Base-by-base conservation (phyloP, 169 alveolate genomes). In the Plasmodium inui region DNA sequence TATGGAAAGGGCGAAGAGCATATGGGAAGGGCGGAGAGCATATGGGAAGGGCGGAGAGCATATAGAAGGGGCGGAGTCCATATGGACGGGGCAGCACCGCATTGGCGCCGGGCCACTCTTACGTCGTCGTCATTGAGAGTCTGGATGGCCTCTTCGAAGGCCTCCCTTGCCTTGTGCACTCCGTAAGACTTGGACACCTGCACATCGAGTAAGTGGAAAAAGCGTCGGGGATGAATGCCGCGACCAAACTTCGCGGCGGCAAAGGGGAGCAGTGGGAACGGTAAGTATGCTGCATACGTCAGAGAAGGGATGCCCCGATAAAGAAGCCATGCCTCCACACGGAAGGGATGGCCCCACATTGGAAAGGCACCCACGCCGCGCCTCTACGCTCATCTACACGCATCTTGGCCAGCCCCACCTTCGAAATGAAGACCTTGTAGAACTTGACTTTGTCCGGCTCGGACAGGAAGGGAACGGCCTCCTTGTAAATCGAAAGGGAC, bases 401-500 rank as follows among this genome's bases (percentile, higher is more conserved):
- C n/a, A n/a, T n/a, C n/a, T n/a, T n/a, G n/a, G n/a, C n/a, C n/a
- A n/a, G 74, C 37, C 30, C 0, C 14, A 88, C 94, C 90, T 88
- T 88, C 73, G 90, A 88, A 41, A 88, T 88, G 41, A 79, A 88
- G 14, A 88, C 5, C 37, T 88, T 88, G 83, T 88, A 88, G 78
- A 88, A 88, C 76, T 78, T 88, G 76, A 79, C 50, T 53, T 88
- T 76, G 71, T 97, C 98, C 34, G 67, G 53, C 28, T 94, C 82
- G 61, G 95, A 97, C 28, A 97, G 96, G 81, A 97, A 97, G 57
- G 96, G 96, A 10, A 96, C 93, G 57, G 98, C 98, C 83, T 98
- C 96, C 80, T 97, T 98, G 72, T 96, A 96, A 0, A 98, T 96
- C 61, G 96, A 97, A 37, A 97, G 95, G 14, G 97, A 97, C 83